Base-by-base conservation (phyloP, 2,329 filamentous ascomycete species). In the Fusarium acutatum region DNA sequence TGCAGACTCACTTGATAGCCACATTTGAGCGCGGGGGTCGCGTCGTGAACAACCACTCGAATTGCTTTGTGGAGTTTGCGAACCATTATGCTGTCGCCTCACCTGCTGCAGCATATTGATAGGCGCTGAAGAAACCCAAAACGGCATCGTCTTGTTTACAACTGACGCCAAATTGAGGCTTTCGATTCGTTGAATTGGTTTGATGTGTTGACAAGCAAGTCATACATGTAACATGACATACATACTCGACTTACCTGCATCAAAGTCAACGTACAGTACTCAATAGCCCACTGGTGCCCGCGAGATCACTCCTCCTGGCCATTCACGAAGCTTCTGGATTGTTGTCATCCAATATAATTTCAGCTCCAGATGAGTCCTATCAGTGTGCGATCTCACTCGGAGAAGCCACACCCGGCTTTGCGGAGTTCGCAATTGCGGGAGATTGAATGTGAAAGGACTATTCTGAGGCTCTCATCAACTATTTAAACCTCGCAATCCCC, bases 351-450 rank as follows among this genome's bases (percentile, higher is more conserved):
- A 67, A 58, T 59, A 35, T 26, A 22, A 46, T 30, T 52, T 40
- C 24, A 46, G 32, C 54, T 26, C 34, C 54, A 54, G 28, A 44
- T 40, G 43, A 47, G 35, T 43, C 67, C 35, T 64, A 38, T 67
- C 53, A 35, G 40, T 41, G 37, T 34, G n/a, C 20, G n/a, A 52
- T 71, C 32, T 47, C 49, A 61, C 58, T n/a, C 41, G 54, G 56
- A 47, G 46, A n/a, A 61, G 60, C 57, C 52, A 46, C 32, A 44
- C 41, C 41, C 71, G 50, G 38, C 28, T 71, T 74, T 71, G 67
- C 71, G 71, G 38, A 71, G 30, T 63, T 58, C 71, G 72, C 68
- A 75, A 65, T 62, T 75, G 72, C 72, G 68, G 46, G 46, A 52
- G 56, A 28, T 46, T 41, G 28, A 41, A 20, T 54, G 26, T 32